Base-by-base conservation (phyloP, 2,329 filamentous ascomycete species). In the Fusarium camptoceras region DNA sequence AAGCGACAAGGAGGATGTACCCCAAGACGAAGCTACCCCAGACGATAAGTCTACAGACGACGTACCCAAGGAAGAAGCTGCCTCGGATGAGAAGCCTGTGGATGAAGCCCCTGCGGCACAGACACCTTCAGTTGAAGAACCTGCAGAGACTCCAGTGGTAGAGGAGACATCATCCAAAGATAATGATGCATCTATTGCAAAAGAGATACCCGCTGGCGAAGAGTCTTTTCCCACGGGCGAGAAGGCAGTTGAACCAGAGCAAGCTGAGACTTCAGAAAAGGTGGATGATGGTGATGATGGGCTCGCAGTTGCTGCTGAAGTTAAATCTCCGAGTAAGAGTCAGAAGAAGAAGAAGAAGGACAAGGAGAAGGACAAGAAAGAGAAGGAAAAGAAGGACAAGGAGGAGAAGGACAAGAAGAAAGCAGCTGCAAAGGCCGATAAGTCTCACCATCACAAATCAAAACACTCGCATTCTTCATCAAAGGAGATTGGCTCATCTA, bases 331-430 rank as follows among this genome's bases (percentile, higher is more conserved):
- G 44, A 57, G n/a, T n/a, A 76, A 74, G 56, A 73, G 53, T 15
- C 43, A 58, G n/a, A 73, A 71, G 44, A 67, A 66, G 50, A 73
- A 72, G 55, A 63, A 72, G n/a, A 71, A 75, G 44, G 55, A 70
- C 48, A 91, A 90, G 78, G 94, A 94, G 18, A 43, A 68, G 9
- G 37, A 70, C 18, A 43, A 64, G 22, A 68, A 71, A 30, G 42
- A 60, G n/a, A 68, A 69, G 43, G 28, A 64, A 12, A 59, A 73
- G 64, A 64, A 70, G 10, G 64, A 73, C 16, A 60, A 55, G 22
- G 49, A 63, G 27, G 54, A 53, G 12, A 58, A 66, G 30, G 61
- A 72, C 47, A 67, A 58, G 53, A 72, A 70, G 34, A 72, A 72
- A 48, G 46, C 64, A 46, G 54, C 60, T 39, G 47, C 56, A n/a